Percentiles rank a stretch among this genome's conserved stretches.
Conservation (phyloP, 2,329 filamentous ascomycete genomes). For the Ceratocystis eucalypticola region DNA sequence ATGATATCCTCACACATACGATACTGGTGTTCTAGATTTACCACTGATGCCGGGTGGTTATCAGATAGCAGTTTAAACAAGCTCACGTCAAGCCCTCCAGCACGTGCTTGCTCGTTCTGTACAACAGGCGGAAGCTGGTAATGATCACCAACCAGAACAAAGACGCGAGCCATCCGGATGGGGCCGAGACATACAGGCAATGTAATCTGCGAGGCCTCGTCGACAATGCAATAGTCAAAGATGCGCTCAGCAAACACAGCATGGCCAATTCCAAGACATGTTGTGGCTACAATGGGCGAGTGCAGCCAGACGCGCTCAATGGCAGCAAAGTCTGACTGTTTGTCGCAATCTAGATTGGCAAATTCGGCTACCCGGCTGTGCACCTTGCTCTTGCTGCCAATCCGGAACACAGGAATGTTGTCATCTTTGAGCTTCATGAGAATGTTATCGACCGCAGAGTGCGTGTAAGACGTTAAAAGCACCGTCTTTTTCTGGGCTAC, state of each 20-base stretch:
- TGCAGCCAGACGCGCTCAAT: conserved; percentile 73
- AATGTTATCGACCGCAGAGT: conserved; percentile 97
- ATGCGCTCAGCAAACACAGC: conserved; percentile 73
- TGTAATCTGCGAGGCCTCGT: conserved; percentile 95
- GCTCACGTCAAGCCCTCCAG: conserved; percentile 79
- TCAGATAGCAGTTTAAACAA: conserved; percentile 91
- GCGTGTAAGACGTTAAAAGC: conserved; percentile 86
- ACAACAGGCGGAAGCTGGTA: conserved; percentile 91
- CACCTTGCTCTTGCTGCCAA: conserved; percentile 73
- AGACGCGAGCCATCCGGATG: conserved; percentile 81
- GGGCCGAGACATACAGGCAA: conserved; percentile 87
- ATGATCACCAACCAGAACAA: conserved; percentile 92
- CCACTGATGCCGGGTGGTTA: conserved; percentile 71
- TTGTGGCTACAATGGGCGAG: conserved; percentile 83
- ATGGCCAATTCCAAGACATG: conserved; percentile 85
- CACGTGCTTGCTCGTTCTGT: conserved; percentile 74
- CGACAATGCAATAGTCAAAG: conserved; percentile 97
- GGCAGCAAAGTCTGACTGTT: conserved; percentile 66
- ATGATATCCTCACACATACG: conserved; percentile 98
- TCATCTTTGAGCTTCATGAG: conserved; percentile 77
- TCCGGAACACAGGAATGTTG: conserved; percentile 64
- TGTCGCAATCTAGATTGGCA: conserved; percentile 60
- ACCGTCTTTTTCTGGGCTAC: conserved; percentile 85
- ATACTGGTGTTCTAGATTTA: conserved; percentile 89
- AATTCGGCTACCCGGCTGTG: conserved; percentile 81